Base-by-base conservation (phyloP, 805 yeast species). In the Candida schatavii region DNA sequence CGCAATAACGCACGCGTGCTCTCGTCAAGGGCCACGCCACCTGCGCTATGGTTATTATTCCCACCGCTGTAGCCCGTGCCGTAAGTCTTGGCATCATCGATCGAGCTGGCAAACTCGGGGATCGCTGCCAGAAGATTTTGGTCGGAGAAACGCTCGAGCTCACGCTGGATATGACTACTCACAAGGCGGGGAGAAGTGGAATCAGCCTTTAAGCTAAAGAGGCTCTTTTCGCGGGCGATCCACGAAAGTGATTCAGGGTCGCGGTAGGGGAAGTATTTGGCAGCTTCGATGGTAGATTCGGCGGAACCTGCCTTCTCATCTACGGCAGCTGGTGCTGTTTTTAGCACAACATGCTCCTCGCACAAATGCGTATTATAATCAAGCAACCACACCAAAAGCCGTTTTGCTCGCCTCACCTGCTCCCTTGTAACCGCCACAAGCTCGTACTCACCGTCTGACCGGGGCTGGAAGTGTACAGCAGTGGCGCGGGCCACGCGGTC, bases 351-450 rank as follows among this genome's bases (percentile, higher is more conserved):
- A 20, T 64, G 43, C 13, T 33, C 25, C 25, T 53, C 52, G 5
- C 44, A 45, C 18, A 47, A 32, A 40, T 62, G 68, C 22, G 56
- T 46, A 41, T 63, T 65, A 48, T 54, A 62, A 48, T 68, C 59
- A 38, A 71, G 51, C 18, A 53, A 42, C 75, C 75, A 69, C 39
- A 68, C 45, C 25, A 72, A 45, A 17, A 70, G 55, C 35, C 75
- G 50, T 45, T 66, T 68, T 15, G 65, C 64, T 9, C 70, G 51
- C 40, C 56, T 54, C n/a, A 61, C 54, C 42, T 61, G 68, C 29
- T 47, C 55, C 13, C 44, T 42, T 25, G 55, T 57, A 13, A 63
- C 43, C 1, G 73, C 55, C 19, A 57, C 49, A 27, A 70, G 44
- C 37, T 61, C 62, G 47, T 70, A 70, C 22, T 47, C 52, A 28